Conservation (phyloP, 257 asterid species). For the Forsythia suspensa region DNA sequence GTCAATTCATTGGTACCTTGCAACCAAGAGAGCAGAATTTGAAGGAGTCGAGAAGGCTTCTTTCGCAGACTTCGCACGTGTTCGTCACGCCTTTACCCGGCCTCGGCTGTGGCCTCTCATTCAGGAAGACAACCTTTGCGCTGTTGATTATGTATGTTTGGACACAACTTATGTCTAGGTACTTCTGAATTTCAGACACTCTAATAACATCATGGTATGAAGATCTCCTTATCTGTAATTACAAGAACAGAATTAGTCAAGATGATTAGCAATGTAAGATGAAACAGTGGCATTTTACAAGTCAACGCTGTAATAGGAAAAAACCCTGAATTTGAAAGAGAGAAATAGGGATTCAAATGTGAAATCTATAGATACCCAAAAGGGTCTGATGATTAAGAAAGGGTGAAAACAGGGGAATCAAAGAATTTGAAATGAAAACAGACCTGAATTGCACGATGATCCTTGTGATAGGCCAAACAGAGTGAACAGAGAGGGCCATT, state of each 20-base stretch:
- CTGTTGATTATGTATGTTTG: constrained; percentile 86
- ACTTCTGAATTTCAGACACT: constrained; percentile 78
- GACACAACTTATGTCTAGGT: constrained; percentile 63
- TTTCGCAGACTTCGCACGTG: constrained; percentile 75
- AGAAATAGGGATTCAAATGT: constrained; percentile 7
- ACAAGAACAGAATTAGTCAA: constrained; percentile 1
- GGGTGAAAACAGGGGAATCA: no score
- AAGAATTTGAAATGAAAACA: not conserved
- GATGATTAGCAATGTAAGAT: not conserved
- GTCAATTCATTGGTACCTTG: constrained; percentile 45
- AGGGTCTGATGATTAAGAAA: not conserved
- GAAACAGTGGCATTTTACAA: not conserved
- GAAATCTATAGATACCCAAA: constrained; percentile 17
- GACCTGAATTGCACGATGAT: constrained; percentile 68
- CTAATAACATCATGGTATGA: constrained; percentile 89
- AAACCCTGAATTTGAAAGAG: not conserved
- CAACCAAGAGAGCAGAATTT: constrained; percentile 92
- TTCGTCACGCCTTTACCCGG: constrained; percentile 88
- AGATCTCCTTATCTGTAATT: constrained; percentile 77
- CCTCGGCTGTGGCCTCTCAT: constrained; percentile 86
- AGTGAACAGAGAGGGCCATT: constrained; percentile 60
- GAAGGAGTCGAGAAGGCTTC: constrained; percentile 83
- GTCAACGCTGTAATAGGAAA: constrained; percentile 37
- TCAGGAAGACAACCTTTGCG: constrained; percentile 81
- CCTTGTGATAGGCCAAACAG: constrained; percentile 49